Evolutionary conservation across 352 stramenopile genomes (phyloP), one percentile per base, ranked within the genome.

Genomic region (Blastocystis hominis): DNA sequence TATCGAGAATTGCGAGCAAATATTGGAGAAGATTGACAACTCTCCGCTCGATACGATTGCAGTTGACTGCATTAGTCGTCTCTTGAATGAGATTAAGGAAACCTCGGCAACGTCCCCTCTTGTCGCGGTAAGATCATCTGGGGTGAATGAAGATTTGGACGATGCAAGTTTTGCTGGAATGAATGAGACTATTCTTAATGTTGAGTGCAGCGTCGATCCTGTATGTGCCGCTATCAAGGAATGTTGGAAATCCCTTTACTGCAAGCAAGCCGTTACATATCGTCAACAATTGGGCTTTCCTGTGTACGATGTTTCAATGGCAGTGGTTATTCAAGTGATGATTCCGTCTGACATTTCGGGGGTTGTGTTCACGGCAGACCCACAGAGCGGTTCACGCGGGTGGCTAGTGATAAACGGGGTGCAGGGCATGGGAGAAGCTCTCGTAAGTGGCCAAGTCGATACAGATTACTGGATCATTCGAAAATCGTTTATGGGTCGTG

Each of bases 131-230:
- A 20, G 55, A 47, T 81, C 72, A n/a, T 55, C 30, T 30, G 72
- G 54, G 53, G 59, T 69, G 59, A 81, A 42, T 10, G 72, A 81
- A 20, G 72, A 81, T 42, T 42, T 81, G 38, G 72, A 69, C 6
- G 42, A 81, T 17, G 72, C 72, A 15, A 70, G 54, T 81, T 81
- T 81, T 36, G 72, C 72, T 0, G 72, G 72, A 70, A 81, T 81
- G 72, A 66, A 81, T 38, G 72, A 81, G 15, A 81, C 72, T 5
- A 30, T 81, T 54, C 59, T 81, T 10, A 81, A 81, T 68, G 72
- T 81, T 30, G 24, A 30, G 2, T 50, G 34, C n/a, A 38, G 66
- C 1, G 59, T 70, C 5, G 72, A 36, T 13, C 47, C 54, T 36
- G 59, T 81, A 15, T 66, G 59, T 34, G 40, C 3, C 4, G 72